phyloP scores from a whole-genome alignment of 106 monocot genomes.

The Dendrobium catenatum region DNA sequence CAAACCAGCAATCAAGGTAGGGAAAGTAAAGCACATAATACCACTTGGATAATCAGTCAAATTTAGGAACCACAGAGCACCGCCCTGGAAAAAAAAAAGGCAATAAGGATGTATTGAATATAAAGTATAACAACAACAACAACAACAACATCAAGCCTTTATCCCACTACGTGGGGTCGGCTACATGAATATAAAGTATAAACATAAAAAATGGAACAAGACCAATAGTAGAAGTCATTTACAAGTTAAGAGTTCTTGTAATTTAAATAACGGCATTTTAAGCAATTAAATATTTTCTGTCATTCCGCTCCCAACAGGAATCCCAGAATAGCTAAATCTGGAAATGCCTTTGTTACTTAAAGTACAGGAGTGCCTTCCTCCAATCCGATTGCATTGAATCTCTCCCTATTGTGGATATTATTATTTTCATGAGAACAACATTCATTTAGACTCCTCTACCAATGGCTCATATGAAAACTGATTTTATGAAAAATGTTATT shows the following conservation, averaged over 20 bases:
- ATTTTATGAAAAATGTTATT: too few relatives aligned
- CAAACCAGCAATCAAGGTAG: conserved; percentile 72
- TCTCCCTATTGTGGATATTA: too few relatives aligned
- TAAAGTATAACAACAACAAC: not conserved
- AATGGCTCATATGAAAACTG: too few relatives aligned
- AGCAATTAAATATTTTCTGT: not conserved
- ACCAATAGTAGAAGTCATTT: not conserved
- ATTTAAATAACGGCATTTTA: not conserved
- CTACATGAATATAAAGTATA: not conserved
- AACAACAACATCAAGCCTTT: too few relatives aligned
- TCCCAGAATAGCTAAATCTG: not conserved
- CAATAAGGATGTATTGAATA: conserved; percentile 5
- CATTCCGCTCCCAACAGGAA: too few relatives aligned
- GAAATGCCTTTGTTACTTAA: not conserved
- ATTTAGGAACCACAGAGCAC: conserved; percentile 84
- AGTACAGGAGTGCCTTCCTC: too few relatives aligned
- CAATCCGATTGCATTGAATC: too few relatives aligned
- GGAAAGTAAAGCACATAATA: conserved; percentile 51
- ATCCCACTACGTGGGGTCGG: too few relatives aligned
- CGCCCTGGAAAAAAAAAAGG: conserved; percentile 60
- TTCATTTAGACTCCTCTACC: too few relatives aligned
- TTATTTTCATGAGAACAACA: too few relatives aligned
- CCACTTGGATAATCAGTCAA: conserved; percentile 71
- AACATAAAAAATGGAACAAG: not conserved
- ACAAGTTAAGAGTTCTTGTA: not conserved